phyloP scores from a whole-genome alignment of 176 grass and related monocot genomes.

The Areca catechu region DNA sequence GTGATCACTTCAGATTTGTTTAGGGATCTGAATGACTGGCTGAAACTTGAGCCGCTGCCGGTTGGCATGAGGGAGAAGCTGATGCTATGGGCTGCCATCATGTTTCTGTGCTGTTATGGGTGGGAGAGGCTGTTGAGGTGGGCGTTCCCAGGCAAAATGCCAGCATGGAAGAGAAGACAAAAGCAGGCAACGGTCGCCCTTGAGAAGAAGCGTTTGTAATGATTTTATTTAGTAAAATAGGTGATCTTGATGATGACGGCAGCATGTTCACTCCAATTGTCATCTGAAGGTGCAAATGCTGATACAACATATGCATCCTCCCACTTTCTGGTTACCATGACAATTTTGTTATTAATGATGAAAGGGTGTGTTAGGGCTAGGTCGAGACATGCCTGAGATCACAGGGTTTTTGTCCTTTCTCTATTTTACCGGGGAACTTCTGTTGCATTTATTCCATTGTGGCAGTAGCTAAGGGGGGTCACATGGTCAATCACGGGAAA shows the following conservation, averaged over 20 bases:
- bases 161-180: constrained; percentile 72
- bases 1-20: constrained; percentile 93
- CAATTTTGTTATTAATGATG: constrained; percentile 8
- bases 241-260: neutral
- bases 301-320: neutral
- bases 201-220: constrained; percentile 68
- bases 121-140: constrained; percentile 88
- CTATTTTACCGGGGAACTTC: no score
- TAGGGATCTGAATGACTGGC: constrained; percentile 77
- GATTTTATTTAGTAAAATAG: neutral
- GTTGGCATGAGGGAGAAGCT: constrained; percentile 83
- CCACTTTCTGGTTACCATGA: neutral
- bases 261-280: neutral
- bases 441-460: no score
- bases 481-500: no score
- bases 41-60: constrained; percentile 71
- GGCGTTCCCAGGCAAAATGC: constrained; percentile 81
- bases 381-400: no score
- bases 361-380: neutral
- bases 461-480: no score
- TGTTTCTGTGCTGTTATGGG: constrained; percentile 85
- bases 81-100: constrained; percentile 76
- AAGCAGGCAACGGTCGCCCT: constrained; percentile 50
- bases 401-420: no score
- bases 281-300: neutral